These are phyloP conservation scores for Ustilago trichophora DNA, from an alignment of 1,284 basidiomycete genomes.

Conservation along the genomic window DNA sequence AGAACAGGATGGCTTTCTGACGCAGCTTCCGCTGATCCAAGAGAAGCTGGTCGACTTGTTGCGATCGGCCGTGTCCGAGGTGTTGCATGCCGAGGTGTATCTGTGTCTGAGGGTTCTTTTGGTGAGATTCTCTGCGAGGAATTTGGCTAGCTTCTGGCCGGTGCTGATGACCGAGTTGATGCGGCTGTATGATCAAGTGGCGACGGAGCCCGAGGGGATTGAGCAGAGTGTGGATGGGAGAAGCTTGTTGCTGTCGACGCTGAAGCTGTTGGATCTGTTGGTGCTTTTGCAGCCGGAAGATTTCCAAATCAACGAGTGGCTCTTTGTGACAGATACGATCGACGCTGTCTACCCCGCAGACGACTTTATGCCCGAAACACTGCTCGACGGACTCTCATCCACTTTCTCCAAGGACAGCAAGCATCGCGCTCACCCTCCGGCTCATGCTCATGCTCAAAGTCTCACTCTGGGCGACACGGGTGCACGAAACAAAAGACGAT, in stretches of 20 bases:
- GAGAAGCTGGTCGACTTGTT: conserved; percentile 95
- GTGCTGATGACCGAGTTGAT: conserved; percentile 88
- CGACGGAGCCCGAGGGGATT: conserved; percentile 69
- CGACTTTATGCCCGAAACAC: conserved; percentile 81
- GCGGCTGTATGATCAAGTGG: conserved; percentile 72
- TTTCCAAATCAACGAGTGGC: conserved; percentile 99
- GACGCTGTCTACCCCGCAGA: conserved; percentile 90
- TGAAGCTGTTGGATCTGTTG: conserved; percentile 91
- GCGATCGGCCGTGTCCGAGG: conserved; percentile 77
- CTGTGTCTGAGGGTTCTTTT: conserved; percentile 90
- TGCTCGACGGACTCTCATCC: conserved; percentile 88
- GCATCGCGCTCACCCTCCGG: background rate
- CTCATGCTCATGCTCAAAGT: too few relatives aligned
- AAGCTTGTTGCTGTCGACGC: conserved; percentile 82
- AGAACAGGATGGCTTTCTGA: conserved; percentile 88
- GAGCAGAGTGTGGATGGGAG: conserved; percentile 80
- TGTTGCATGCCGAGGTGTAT: conserved; percentile 87
- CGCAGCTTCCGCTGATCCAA: conserved; percentile 89
- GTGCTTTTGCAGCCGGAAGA: conserved; percentile 93
- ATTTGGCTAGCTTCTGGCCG: conserved; percentile 95
- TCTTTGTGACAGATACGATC: conserved; percentile 96
- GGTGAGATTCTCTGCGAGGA: conserved; percentile 89
- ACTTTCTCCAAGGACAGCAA: conserved; percentile 70
- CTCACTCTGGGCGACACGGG: too few relatives aligned
- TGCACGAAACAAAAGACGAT: conserved; percentile 4